Percentiles rank a stretch among this genome's conserved stretches.
phyloP scores from a whole-genome alignment of 2,329 filamentous ascomycete genomes.

The Aspergillus thermomutatus region DNA sequence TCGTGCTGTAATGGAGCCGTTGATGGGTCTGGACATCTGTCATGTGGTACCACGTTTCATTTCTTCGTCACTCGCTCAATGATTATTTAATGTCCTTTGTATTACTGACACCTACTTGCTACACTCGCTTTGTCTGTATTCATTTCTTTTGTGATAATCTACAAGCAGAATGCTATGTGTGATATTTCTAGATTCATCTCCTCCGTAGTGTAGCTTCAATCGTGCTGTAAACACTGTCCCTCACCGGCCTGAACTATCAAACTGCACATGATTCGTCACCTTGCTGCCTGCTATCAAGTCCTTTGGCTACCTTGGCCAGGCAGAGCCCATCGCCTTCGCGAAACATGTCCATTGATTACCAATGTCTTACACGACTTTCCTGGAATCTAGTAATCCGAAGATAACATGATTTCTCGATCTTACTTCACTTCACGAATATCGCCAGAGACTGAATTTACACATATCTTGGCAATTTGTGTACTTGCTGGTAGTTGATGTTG shows the following conservation, averaged over 20 bases:
- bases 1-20: conserved; percentile 21
- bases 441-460: no score
- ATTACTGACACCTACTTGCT: not conserved
- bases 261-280: no score
- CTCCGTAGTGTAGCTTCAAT: not conserved
- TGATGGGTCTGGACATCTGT: not conserved
- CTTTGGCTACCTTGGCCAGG: not conserved
- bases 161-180: not conserved
- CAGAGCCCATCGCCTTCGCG: no score
- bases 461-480: no score
- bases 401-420: not conserved
- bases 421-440: no score
- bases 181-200: not conserved
- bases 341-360: no score
- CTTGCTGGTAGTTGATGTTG: no score
- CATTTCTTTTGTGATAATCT: not conserved
- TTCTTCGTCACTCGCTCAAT: not conserved
- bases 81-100: not conserved
- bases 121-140: not conserved
- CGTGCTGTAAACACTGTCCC: not conserved
- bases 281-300: no score
- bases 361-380: no score
- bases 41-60: not conserved
- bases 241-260: no score
- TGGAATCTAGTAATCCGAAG: no score